Percentiles rank a stretch among this genome's conserved stretches.
Evolutionary conservation across 179 eudicot genomes (phyloP).

Genomic region (Actinidia arguta): DNA sequence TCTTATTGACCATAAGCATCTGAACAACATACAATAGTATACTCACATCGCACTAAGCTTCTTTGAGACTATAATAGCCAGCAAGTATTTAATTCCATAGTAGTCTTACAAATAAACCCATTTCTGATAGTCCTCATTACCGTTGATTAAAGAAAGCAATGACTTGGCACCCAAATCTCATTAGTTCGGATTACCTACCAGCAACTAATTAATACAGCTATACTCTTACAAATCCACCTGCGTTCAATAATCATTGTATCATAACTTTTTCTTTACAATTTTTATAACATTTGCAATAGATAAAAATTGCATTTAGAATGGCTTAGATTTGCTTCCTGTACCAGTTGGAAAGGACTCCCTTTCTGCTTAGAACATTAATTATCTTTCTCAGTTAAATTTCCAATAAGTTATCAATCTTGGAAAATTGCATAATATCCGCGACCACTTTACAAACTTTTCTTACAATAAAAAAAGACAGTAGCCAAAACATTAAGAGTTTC

Average conservation of each 20-base stretch:
- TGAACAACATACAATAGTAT: not conserved
- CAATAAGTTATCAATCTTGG: constrained; percentile 40
- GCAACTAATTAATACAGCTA: not conserved
- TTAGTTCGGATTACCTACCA: not conserved
- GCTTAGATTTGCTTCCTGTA: constrained; percentile 80
- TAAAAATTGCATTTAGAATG: constrained; percentile 43
- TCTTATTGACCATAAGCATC: not conserved
- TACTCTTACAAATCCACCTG: constrained; percentile 18
- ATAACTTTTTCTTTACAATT: constrained; percentile 34
- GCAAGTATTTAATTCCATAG: not conserved
- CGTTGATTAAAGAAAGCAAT: not conserved
- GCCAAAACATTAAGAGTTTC: too few species aligned
- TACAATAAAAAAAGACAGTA: too few species aligned
- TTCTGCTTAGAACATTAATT: constrained; percentile 66
- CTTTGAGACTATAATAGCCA: not conserved
- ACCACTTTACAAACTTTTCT: not conserved
- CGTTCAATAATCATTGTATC: constrained; percentile 37
- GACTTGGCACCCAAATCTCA: not conserved
- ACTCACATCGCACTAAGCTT: not conserved
- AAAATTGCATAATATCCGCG: constrained; percentile 17
- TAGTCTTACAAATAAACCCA: not conserved
- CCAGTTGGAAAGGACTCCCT: constrained; percentile 59
- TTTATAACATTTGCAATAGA: constrained; percentile 34
- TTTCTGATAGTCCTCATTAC: not conserved
- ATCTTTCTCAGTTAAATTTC: constrained; percentile 44